A percentile compares a stretch with the other conserved stretches of the same genome.
Evolutionary conservation across 495 filamentous ascomycete genomes (phyloP).

Genomic region (Aspergillus incahuasiensis): DNA sequence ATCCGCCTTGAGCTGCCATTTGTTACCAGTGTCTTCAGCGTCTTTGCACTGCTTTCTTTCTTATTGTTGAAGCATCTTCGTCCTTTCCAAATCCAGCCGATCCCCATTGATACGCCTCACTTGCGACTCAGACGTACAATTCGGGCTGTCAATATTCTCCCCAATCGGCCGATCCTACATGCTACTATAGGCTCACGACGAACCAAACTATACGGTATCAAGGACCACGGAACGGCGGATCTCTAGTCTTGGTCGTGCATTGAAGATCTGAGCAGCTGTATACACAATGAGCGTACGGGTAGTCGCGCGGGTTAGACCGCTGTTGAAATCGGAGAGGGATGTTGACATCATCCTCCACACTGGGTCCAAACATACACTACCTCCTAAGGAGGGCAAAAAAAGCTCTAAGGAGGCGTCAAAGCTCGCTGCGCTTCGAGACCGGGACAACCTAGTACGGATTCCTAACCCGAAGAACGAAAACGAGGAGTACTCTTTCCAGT

Average conservation of each 20-base stretch:
- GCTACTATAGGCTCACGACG: neutral
- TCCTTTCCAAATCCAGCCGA: neutral
- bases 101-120: neutral
- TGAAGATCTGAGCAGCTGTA: neutral
- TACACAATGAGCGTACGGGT: slow-evolving; percentile 63
- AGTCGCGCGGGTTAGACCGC: slow-evolving; percentile 82
- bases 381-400: slow-evolving; percentile 24
- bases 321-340: slow-evolving; percentile 75
- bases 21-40: neutral
- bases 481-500: slow-evolving; percentile 90
- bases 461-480: slow-evolving; percentile 90
- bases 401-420: slow-evolving; percentile 35
- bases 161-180: neutral
- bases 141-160: neutral
- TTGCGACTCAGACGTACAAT: neutral
- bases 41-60: neutral
- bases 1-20: neutral
- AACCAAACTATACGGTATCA: neutral
- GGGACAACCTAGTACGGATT: slow-evolving; percentile 73
- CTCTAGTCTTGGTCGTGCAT: neutral
- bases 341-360: slow-evolving; percentile 79
- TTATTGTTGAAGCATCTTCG: too few species aligned
- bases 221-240: neutral
- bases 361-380: slow-evolving; percentile 22
- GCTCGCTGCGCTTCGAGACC: slow-evolving; percentile 46